Evolutionary conservation across 805 yeast genomes (phyloP), one percentile per base, ranked within the genome.

Genomic region (Yamadazyma akitaensis): DNA sequence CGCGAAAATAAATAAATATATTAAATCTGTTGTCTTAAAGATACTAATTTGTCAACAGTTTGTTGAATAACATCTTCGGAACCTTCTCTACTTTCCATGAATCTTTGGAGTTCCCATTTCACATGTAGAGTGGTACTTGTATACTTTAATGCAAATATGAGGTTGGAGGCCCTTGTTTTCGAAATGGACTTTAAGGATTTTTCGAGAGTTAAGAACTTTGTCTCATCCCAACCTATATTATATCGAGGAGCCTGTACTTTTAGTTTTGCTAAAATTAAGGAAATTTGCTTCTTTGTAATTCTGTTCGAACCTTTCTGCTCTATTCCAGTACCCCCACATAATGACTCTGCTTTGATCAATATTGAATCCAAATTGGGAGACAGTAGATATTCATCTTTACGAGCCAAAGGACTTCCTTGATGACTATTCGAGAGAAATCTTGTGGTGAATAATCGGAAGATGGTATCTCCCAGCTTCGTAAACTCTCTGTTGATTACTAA

Each of bases 101-200:
- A 13, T 13, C 32, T 28, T 13, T 28, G 32, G n/a, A 28, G n/a
- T 28, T 28, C 32, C n/a, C n/a, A 13, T 28, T 28, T 36, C 7
- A 13, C n/a, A 26, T 16, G 21, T 30, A n/a, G 14, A 6, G 33
- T n/a, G 5, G 3, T 28, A 13, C 14, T 16, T 18, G 17, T 12
- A 13, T 48, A 48, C 24, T 47, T 46, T 5, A 70, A 63, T 13
- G 32, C 12, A 13, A 33, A 14, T 33, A 33, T 16, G n/a, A 17
- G 16, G n/a, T 16, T 16, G 17, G 12, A 13, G 6, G 19, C 37
- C 18, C 19, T 10, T n/a, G 11, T 11, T 33, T 16, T 16, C 32
- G 32, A 28, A 28, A 28, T 13, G 10, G 10, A 5, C 32, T 28
- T 28, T 11, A 28, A 28, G n/a, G 10, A 3, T 13, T 13, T 5